phyloP scores from a whole-genome alignment of 805 yeast species.

The Wickerhamomyces tratensis region DNA sequence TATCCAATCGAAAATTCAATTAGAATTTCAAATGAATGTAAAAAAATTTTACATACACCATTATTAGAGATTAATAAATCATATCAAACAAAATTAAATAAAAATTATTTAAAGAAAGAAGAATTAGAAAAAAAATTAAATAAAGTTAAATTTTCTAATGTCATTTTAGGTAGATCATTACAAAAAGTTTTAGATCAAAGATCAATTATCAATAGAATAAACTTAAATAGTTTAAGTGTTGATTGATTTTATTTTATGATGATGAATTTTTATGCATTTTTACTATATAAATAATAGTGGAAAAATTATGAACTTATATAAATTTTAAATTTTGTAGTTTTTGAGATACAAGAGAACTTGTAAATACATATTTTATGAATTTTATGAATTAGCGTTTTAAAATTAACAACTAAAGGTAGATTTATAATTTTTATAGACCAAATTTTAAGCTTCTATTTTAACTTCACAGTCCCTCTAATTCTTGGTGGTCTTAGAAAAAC shows the following conservation, averaged over 20 bases:
- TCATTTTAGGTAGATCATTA: neutral
- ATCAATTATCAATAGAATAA: neutral
- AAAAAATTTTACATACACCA: slow-evolving; percentile 74
- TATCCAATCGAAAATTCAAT: slow-evolving; percentile 72
- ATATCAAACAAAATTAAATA: slow-evolving; percentile 58
- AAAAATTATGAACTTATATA: too few relatives aligned
- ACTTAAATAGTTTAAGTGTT: neutral
- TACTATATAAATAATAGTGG: too few relatives aligned
- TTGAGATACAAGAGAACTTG: too few relatives aligned
- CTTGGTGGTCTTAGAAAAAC: too few relatives aligned
- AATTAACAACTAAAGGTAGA: too few relatives aligned
- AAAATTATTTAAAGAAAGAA: slow-evolving; percentile 46
- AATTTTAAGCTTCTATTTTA: too few relatives aligned
- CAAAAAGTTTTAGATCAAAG: neutral
- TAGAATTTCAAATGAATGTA: slow-evolving; percentile 73
- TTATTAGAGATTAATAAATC: slow-evolving; percentile 69
- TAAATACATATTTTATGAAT: too few relatives aligned
- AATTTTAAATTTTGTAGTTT: too few relatives aligned
- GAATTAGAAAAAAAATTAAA: neutral
- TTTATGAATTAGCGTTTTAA: too few relatives aligned
- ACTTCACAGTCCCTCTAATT: too few relatives aligned
- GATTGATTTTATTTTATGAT: neutral
- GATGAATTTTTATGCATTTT: neutral
- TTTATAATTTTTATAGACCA: too few relatives aligned
- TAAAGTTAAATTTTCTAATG: neutral